phyloP scores from a whole-genome alignment of 768 basidiomycete species.

The Lactifluus echinatus region DNA sequence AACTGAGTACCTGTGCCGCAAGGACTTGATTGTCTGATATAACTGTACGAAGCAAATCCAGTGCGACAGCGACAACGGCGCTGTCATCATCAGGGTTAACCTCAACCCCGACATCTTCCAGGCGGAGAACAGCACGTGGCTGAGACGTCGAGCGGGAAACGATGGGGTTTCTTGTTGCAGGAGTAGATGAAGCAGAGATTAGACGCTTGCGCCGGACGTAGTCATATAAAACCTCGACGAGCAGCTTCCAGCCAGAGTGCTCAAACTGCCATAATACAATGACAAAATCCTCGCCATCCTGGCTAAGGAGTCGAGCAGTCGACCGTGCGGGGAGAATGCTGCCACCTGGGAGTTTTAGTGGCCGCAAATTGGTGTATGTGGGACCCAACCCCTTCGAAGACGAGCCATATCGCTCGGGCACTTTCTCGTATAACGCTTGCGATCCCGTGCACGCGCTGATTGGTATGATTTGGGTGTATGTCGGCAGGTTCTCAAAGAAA shows the following conservation, averaged over 20 bases:
- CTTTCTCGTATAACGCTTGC: slow-evolving; percentile 63
- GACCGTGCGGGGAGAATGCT: slow-evolving; percentile 59
- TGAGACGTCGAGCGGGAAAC: slow-evolving; percentile 3
- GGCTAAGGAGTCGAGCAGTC: slow-evolving; percentile 60
- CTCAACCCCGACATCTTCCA: slow-evolving; percentile 71
- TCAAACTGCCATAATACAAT: slow-evolving; percentile 75
- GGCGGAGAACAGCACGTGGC: slow-evolving; percentile 29
- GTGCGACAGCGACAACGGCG: slow-evolving; percentile 54
- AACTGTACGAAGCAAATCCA: slow-evolving; percentile 73
- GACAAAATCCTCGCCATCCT: slow-evolving; percentile 57
- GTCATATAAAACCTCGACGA: slow-evolving; percentile 74
- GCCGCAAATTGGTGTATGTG: slow-evolving; percentile 55
- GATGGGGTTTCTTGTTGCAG: neutral
- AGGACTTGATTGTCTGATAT: slow-evolving; percentile 62
- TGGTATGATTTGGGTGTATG: slow-evolving; percentile 69
- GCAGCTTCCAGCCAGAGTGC: slow-evolving; percentile 79
- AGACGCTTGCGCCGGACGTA: slow-evolving; percentile 55
- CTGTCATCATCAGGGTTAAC: slow-evolving; percentile 54
- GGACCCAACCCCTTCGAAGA: slow-evolving; percentile 40
- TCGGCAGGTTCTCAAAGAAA: slow-evolving; percentile 63
- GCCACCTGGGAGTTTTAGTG: slow-evolving; percentile 70
- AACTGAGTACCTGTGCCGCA: slow-evolving; percentile 55
- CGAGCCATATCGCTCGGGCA: slow-evolving; percentile 51
- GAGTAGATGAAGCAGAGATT: slow-evolving; percentile 25
- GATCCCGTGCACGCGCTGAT: slow-evolving; percentile 51